phyloP scores from a whole-genome alignment of 768 basidiomycete species.

The Rhodotorula graminis region DNA sequence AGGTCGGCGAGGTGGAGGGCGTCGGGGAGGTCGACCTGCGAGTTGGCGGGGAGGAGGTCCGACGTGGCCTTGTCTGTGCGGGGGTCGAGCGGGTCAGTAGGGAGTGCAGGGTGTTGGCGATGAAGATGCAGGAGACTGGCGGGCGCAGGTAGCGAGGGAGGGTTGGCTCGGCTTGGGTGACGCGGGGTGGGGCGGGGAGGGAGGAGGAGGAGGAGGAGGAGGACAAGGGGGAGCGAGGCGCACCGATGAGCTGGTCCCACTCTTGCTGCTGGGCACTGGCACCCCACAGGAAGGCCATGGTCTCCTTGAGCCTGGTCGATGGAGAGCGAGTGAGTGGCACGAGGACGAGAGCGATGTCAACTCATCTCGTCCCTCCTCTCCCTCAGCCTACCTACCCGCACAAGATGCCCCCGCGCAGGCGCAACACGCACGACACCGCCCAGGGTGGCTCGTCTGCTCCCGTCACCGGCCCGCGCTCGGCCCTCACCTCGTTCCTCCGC shows the following conservation, averaged over 20 bases:
- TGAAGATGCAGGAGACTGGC: background rate
- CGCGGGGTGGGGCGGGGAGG: background rate
- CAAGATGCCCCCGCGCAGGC: conserved; percentile 12
- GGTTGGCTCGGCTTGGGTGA: background rate
- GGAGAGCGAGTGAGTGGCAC: too few species aligned
- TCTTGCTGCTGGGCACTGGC: conserved; percentile 1
- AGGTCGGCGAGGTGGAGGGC: conserved; percentile 90
- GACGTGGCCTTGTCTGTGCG: conserved; percentile 84
- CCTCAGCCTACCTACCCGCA: background rate
- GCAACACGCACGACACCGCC: background rate
- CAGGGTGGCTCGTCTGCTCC: background rate
- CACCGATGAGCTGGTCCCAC: conserved; percentile 28
- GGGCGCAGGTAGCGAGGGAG: too few species aligned
- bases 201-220: background rate
- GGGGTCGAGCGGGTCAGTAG: background rate
- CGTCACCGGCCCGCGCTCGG: conserved; percentile 74
- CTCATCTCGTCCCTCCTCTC: background rate
- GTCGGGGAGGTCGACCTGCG: conserved; percentile 85
- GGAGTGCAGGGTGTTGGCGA: conserved; percentile 11
- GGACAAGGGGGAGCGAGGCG: too few species aligned
- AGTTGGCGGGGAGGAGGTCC: conserved; percentile 71
- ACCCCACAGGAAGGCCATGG: conserved; percentile 35
- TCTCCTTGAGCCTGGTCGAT: background rate
- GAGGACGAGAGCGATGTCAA: background rate
- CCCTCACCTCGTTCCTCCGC: conserved; percentile 72